Conservation (phyloP, 1,139 yeast species). For the Debaryomycetaceae sp. region DNA sequence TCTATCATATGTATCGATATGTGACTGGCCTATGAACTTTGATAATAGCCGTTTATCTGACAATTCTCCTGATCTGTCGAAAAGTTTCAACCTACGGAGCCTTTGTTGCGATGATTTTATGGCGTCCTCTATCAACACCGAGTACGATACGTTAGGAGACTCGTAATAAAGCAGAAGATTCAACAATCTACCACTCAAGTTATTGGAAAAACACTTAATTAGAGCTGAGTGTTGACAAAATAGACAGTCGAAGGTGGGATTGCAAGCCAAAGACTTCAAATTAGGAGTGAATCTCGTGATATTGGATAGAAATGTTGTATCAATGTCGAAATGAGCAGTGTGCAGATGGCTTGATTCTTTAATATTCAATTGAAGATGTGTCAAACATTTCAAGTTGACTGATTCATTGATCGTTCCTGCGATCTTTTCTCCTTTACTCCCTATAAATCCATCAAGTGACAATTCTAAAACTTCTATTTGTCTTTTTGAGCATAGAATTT, state of each 20-base stretch:
- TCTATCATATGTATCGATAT: constrained; percentile 13
- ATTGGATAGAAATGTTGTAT: constrained; percentile 10
- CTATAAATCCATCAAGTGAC: constrained; percentile 16
- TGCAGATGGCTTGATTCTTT: constrained; percentile 14
- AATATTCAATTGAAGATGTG: constrained; percentile 11
- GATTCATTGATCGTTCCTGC: constrained; percentile 6
- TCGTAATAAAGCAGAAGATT: constrained; percentile 13
- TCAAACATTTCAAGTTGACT: constrained; percentile 7
- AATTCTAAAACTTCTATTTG: constrained; percentile 9
- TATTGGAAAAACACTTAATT: constrained; percentile 4
- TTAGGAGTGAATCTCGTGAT: constrained; percentile 11
- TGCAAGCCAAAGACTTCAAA: constrained; percentile 10
- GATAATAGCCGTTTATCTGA: constrained; percentile 6
- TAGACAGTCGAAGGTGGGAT: constrained; percentile 17
- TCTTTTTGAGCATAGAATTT: constrained; percentile 3
- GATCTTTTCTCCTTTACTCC: constrained; percentile 8
- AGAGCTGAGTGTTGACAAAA: constrained; percentile 14
- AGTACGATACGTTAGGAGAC: constrained; percentile 10
- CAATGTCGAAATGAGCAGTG: constrained; percentile 8
- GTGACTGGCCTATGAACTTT: constrained; percentile 1
- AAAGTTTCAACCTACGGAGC: constrained; percentile 9
- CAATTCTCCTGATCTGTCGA: constrained; percentile 11
- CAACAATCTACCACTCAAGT: constrained; percentile 9
- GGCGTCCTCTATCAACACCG: constrained; percentile 7
- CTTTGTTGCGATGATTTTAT: constrained; percentile 9